Evolutionary conservation across 139 green algal species (phyloP).

Genomic region (Astrephomene gubernaculifera): DNA sequence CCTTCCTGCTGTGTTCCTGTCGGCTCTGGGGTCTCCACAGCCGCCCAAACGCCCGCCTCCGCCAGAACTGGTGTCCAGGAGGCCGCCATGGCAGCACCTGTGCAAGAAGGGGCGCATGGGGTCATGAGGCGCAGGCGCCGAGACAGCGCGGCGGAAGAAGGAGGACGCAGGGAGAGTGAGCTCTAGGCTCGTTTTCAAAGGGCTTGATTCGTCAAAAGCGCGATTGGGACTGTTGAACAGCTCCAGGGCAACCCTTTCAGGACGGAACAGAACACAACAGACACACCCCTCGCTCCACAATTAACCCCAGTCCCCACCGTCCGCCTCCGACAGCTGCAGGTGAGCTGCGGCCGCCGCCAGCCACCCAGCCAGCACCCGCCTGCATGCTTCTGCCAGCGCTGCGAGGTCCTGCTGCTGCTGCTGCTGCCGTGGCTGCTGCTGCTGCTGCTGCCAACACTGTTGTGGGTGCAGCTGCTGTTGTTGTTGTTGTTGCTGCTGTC

Average conservation of each 20-base stretch:
- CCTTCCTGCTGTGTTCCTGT: neutral
- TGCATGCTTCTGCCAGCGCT: neutral
- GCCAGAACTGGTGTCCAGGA: slow-evolving; percentile 20
- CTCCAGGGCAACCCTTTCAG: neutral
- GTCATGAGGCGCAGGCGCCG: too few species aligned
- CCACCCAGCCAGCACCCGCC: neutral
- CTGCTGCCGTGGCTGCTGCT: neutral
- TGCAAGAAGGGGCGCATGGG: neutral
- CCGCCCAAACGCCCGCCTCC: neutral
- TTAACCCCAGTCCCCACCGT: neutral
- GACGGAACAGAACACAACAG: neutral
- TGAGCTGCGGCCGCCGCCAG: neutral
- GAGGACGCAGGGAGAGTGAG: neutral
- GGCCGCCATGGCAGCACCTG: neutral
- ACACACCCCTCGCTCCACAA: too few species aligned
- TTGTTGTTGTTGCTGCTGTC: neutral
- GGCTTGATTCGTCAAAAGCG: neutral
- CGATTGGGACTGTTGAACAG: neutral
- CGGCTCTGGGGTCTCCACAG: too few species aligned
- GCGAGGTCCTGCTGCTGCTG: neutral
- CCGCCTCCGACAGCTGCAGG: neutral
- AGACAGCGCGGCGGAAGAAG: neutral
- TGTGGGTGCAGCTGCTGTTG: neutral
- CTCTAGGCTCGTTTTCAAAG: neutral
- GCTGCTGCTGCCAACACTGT: neutral